These are phyloP conservation scores for Hypericum androsaemum DNA, from an alignment of 345 rosid genomes.

Conservation along the genomic window DNA sequence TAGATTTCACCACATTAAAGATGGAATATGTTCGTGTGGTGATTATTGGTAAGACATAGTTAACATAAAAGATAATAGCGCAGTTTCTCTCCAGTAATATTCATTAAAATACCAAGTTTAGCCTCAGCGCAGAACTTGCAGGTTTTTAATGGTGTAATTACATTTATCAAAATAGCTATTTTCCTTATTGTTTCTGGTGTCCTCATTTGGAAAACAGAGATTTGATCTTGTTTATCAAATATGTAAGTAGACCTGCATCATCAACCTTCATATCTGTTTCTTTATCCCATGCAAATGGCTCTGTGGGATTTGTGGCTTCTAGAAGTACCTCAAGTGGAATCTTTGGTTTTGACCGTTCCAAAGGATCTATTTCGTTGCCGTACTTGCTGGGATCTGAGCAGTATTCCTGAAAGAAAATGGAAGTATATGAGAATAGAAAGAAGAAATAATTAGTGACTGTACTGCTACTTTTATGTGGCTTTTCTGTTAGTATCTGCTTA, in stretches of 20 bases:
- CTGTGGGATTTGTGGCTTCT: conserved; percentile 46
- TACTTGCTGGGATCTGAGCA: conserved; percentile 44
- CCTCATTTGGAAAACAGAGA: conserved; percentile 29
- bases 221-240: conserved; percentile 20
- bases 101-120: no score
- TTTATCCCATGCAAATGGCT: conserved; percentile 57
- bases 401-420: conserved; percentile 27
- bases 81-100: neutral
- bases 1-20: conserved; percentile 16
- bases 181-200: neutral
- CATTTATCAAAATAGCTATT: no score
- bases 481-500: conserved; percentile 15
- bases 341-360: conserved; percentile 37
- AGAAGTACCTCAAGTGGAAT: conserved; percentile 38
- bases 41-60: neutral
- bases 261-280: conserved; percentile 57
- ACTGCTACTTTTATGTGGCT: neutral
- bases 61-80: neutral
- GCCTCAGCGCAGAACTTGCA: no score
- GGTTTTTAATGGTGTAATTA: no score
- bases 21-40: conserved; percentile 5
- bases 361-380: conserved; percentile 37
- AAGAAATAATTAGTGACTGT: neutral
- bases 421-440: neutral
- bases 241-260: conserved; percentile 18